Percentiles rank a stretch among this genome's conserved stretches.
Conservation (phyloP, 371 early-diverging fungal genomes). For the Fennellomyces sp. region DNA sequence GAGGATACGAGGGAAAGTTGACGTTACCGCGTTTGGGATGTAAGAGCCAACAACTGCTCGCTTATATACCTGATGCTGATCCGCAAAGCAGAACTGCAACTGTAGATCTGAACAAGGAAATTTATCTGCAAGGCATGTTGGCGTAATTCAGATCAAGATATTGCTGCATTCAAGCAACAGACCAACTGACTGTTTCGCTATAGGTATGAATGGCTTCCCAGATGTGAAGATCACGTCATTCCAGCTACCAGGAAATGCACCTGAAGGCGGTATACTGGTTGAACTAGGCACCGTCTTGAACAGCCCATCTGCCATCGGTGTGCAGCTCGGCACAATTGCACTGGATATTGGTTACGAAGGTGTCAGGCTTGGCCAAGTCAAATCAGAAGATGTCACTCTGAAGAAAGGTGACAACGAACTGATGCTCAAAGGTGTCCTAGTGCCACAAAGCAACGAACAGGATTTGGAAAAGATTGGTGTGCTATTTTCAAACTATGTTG, state of each 20-base stretch:
- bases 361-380: constrained; percentile 48
- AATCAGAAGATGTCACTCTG: constrained; percentile 37
- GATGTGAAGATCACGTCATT: constrained; percentile 52
- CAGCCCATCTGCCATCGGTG: constrained; percentile 58
- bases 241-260: constrained; percentile 53
- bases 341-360: constrained; percentile 47
- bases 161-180: constrained; percentile 42
- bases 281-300: constrained; percentile 50
- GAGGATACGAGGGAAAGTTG: constrained; percentile 48
- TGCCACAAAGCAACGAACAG: constrained; percentile 40
- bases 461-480: constrained; percentile 41
- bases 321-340: constrained; percentile 52
- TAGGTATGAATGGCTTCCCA: constrained; percentile 55
- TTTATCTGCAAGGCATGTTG: constrained; percentile 16
- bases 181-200: constrained; percentile 41
- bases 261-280: constrained; percentile 56
- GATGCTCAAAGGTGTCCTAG: constrained; percentile 50
- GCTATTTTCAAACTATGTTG: constrained; percentile 54
- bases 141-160: constrained; percentile 34
- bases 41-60: too few relatives aligned
- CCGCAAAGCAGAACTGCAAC: constrained; percentile 35
- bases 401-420: constrained; percentile 38
- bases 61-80: background rate
- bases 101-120: constrained; percentile 35
- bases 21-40: constrained; percentile 53